A percentile compares a stretch with the other conserved stretches of the same genome.
Conservation (phyloP, 768 basidiomycete genomes). For the Pleurotus tuber-regium region DNA sequence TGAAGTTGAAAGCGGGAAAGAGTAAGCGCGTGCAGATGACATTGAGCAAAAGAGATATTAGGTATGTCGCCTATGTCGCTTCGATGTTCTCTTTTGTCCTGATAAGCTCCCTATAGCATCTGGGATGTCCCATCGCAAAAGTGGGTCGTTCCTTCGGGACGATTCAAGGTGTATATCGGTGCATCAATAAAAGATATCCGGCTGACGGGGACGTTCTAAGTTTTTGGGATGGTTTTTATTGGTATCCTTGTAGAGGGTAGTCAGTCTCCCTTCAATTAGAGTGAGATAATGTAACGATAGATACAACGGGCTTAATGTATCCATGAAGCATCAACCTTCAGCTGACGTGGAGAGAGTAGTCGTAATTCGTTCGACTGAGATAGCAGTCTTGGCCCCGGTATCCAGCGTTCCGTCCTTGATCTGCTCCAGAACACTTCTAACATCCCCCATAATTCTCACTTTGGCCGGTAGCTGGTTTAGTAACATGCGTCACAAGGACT, state of each 20-base stretch:
- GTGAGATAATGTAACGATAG: no score
- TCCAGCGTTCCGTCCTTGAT: slow-evolving; percentile 22
- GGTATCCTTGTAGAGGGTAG: no score
- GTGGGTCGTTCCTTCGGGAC: slow-evolving; percentile 49
- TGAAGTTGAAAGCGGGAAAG: slow-evolving; percentile 47
- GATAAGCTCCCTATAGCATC: slow-evolving; percentile 24
- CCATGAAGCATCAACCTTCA: no score
- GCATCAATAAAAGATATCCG: slow-evolving; percentile 48
- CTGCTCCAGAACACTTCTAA: slow-evolving; percentile 27
- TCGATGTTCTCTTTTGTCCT: no score
- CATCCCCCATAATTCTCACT: slow-evolving; percentile 34
- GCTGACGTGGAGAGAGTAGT: no score
- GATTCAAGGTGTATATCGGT: slow-evolving; percentile 51
- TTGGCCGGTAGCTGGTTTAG: slow-evolving; percentile 41
- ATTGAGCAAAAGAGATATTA: slow-evolving; percentile 44
- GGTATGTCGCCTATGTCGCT: slow-evolving; percentile 38
- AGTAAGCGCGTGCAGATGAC: slow-evolving; percentile 46
- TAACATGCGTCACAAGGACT: background rate
- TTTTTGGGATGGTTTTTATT: background rate
- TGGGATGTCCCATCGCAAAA: slow-evolving; percentile 54
- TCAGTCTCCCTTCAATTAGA: no score
- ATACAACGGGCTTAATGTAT: no score
- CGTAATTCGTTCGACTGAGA: slow-evolving; percentile 1
- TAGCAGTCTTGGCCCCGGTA: slow-evolving; percentile 11
- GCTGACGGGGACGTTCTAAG: slow-evolving; percentile 31